Conservation (phyloP, 345 rosid genomes). For the Jatropha curcas region DNA sequence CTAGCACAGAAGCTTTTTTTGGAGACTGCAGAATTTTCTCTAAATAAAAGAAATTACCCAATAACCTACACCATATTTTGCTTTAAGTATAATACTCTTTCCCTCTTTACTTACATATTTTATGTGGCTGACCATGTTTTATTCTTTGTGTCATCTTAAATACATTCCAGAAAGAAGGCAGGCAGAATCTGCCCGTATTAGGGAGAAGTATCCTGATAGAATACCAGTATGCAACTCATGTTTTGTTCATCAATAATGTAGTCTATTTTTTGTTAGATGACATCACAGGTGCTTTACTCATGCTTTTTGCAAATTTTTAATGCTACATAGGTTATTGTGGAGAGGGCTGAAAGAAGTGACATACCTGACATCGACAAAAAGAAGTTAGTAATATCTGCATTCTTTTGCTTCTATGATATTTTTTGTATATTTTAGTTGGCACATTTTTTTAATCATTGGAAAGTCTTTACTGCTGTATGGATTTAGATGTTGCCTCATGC, state of each 20-base stretch:
- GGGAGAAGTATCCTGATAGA: constrained; percentile 96
- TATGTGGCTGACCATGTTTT: neutral
- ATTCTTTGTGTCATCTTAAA: neutral
- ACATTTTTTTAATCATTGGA: neutral
- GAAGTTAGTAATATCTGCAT: constrained; percentile 51
- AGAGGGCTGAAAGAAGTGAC: constrained; percentile 92
- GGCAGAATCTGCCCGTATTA: constrained; percentile 88
- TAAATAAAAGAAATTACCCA: neutral
- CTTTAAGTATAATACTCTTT: neutral
- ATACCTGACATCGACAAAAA: constrained; percentile 97
- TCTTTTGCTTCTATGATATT: neutral
- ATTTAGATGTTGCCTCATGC: neutral
- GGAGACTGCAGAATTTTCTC: neutral
- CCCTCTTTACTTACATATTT: neutral
- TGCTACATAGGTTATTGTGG: constrained; percentile 73
- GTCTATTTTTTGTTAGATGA: neutral
- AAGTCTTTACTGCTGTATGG: neutral
- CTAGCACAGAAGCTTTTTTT: neutral
- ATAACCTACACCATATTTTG: neutral
- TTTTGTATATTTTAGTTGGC: neutral
- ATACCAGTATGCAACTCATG: constrained; percentile 60
- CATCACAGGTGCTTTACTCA: neutral
- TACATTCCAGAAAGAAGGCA: constrained; percentile 80
- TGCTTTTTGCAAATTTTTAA: neutral
- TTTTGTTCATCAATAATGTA: neutral